Base-by-base conservation (phyloP, 2,329 filamentous ascomycete genomes). In the Fusarium proliferatum region DNA sequence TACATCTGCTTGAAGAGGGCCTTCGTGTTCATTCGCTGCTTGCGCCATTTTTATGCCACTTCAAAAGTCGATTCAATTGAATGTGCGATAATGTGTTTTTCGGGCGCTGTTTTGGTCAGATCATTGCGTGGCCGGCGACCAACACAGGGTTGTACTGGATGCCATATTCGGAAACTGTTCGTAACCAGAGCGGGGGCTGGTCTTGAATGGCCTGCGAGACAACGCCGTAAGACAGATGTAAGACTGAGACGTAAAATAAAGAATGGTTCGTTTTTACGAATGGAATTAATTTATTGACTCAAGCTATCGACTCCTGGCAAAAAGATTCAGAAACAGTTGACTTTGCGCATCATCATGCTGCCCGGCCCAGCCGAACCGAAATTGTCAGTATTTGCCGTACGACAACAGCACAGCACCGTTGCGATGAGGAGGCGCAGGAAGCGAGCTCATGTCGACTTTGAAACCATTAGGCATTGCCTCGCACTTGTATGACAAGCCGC, bases 1-100 rank as follows among this genome's bases (percentile, higher is more conserved):
- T 41, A 69, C 64, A 5, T 69, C 66, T 26, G 64, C 64, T 16
- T 67, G 63, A 8, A 68, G 53, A 23, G 48, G 42, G 19, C 48
- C 26, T 39, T 16, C n/a, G n/a, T 39, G 34, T 7, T 56, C 30
- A 23, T 16, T 38, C 5, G 23, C 33, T 17, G 8, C 26, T 19
- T 56, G 48, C 15, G 49, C 9, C 59, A 61, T 61, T 56, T 55
- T 23, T 36, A 5, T 30, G 30, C 2, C 2, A 0, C 13, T 17
- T 55, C 13, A 13, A 4, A n/a, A 15, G 10, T 9, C 1, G 23
- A 39, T 4, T 13, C 1, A 6, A 28, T 12, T n/a, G 13, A 26
- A 21, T 28, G 28, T 17, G 39, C 13, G 30, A 12, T 26, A 12
- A 46, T 10, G 12, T 9, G 6, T 5, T 12, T 8, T 21, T 17